Base-by-base conservation (phyloP, 352 stramenopile species). In the Phytophthora colocasiae region DNA sequence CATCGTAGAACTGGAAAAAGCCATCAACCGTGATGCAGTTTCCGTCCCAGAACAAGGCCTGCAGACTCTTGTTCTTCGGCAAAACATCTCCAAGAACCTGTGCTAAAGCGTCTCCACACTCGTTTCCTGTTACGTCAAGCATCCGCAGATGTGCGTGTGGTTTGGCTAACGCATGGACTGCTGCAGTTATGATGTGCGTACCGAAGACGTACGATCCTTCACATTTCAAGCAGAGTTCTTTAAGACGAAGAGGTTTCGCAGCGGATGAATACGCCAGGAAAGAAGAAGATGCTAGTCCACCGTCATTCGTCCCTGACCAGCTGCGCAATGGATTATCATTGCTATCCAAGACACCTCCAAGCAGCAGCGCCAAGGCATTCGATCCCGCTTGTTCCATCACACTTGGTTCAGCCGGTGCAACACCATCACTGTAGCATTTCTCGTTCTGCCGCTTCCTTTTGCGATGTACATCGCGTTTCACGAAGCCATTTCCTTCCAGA, bases 11-110 rank as follows among this genome's bases (percentile, higher is more conserved):
- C 11, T 63, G 58, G 27, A 75, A 50, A 56, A 91, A 92, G 7
- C 87, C 87, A 26, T 88, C 81, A 29, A 93, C 76, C 0, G 80
- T 92, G 55, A 81, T 90, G 56, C 78, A 83, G 50, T 93, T 95
- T 36, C 73, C 78, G 45, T 95, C 87, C 85, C 85, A 92, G 54
- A 89, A 95, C 36, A 95, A 72, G 7, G 83, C 72, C 15, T 82
- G 81, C 11, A 93, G 58, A 32, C 69, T 80, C 43, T 70, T 79
- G 58, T 92, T 95, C 24, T 64, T 58, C 0, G 80, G 83, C 27
- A 95, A 54, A 6, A 81, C 64, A 0, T 64, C 44, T 2, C 78
- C 85, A 0, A 95, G 67, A 27, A 69, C 70, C 4, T 39, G 44
- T 7, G 85, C 81, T 8, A 95, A 69, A 1, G 73, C 70, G 45